Evolutionary conservation across 208 protist species (phyloP), one percentile per base, ranked within the genome.

Genomic region (Polymyxa betae): DNA sequence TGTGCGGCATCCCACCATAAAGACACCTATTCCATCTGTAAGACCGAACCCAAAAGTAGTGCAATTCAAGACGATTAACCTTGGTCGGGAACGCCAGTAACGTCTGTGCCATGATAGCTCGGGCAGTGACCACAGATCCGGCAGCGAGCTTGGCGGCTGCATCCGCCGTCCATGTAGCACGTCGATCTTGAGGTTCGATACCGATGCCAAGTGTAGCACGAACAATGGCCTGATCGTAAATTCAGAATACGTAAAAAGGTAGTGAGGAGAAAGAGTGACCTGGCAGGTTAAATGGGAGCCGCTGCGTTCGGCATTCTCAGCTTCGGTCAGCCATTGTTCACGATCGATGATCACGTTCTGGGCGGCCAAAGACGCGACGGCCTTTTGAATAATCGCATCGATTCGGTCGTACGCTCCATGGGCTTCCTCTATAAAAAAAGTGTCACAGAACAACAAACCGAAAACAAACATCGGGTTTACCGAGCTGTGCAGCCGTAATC

Each of bases 401-500:
- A 91, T 64, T 12, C 89, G 49, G 38, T 91, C 87, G 45, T 64
- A 20, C 68, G 96, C 95, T 0, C 91, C 92, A 54, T 94, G 92
- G 0, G 95, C 93, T 90, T 98, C 96, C 90, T 98, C 96, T 82
- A 29, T 29, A 82, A 45, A 5, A 38, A 5, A 45, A 82, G 10
- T 43, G 10, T 35, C 16, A 43, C 16, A 82, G 10, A 82, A 5
- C 40, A 35, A 35, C n/a, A 20, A 20, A 35, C 40, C 10, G 40
- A 5, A 12, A 35, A 5, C 12, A 5, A 45, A 45, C 12, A 43
- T n/a, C 72, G 35, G 35, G 16, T 29, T 35, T 43, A 82, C 72
- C 72, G 0, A 98, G 94, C 91, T 96, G 92, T 32, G 96, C 95
- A 0, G 96, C 97, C 0, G 95, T 93, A 77, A 98, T 96, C 97